Conservation (phyloP, 495 filamentous ascomycete species). For the Trypethelium eluteriae region DNA sequence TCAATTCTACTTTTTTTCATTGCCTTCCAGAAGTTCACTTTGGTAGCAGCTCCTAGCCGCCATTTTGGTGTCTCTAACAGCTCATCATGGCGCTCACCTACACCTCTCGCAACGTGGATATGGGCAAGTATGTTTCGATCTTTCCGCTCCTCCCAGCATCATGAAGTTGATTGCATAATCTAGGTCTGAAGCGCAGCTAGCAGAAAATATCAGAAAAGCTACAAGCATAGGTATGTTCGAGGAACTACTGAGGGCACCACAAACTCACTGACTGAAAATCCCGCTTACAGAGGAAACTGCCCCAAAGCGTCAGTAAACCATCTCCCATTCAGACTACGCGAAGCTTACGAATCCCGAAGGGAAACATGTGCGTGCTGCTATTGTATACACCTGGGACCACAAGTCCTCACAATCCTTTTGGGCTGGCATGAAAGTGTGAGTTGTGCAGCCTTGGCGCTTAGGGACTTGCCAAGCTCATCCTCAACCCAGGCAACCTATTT, state of each 20-base stretch:
- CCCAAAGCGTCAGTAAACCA: conserved; percentile 65
- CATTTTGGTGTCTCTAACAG: not conserved
- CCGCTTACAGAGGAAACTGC: conserved; percentile 70
- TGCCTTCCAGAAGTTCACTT: not conserved
- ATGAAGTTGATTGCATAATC: not conserved
- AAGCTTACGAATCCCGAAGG: conserved; percentile 39
- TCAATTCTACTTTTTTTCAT: not conserved
- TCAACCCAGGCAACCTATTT: conserved; percentile 68
- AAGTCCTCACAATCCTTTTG: conserved; percentile 95
- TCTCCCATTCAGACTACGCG: not conserved
- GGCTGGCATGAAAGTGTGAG: conserved; percentile 97
- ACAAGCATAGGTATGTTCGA: conserved; percentile 65
- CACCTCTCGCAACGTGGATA: conserved; percentile 49
- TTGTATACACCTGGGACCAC: conserved; percentile 99
- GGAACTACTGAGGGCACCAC: not conserved
- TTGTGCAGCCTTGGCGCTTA: conserved; percentile 5
- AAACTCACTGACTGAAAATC: conserved; percentile 15
- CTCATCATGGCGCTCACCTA: conserved; percentile 33
- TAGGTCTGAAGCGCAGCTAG: conserved; percentile 86
- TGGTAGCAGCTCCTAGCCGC: not conserved
- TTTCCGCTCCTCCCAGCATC: not conserved
- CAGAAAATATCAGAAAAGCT: conserved; percentile 93
- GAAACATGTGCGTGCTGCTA: conserved; percentile 96
- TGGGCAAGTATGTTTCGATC: conserved; percentile 43
- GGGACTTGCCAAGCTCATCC: not conserved